Evolutionary conservation across 192 early-diverging fungal species (phyloP).

Genomic region (Backusella circina): DNA sequence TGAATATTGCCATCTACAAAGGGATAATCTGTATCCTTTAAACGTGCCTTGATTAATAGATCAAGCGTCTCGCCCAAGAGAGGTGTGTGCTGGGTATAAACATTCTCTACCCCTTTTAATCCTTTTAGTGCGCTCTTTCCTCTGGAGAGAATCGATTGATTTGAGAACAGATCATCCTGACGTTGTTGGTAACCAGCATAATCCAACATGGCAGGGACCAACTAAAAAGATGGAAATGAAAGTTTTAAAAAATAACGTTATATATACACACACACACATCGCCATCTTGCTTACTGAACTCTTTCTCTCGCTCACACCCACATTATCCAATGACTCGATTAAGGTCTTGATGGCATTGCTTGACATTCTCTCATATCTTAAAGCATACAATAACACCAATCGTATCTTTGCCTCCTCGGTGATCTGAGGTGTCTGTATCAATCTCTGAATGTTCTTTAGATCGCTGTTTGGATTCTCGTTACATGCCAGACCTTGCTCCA

Average conservation of each 20-base stretch:
- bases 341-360: conserved; percentile 70
- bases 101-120: conserved; percentile 96
- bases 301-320: conserved; percentile 69
- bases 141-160: conserved; percentile 80
- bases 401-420: conserved; percentile 73
- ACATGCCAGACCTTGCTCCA: conserved; percentile 94
- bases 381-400: conserved; percentile 81
- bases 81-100: conserved; percentile 95
- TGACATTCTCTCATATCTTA: conserved; percentile 86
- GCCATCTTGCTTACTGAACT: conserved; percentile 52
- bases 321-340: conserved; percentile 66
- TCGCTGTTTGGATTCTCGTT: conserved; percentile 82
- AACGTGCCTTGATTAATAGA: conserved; percentile 71
- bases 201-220: conserved; percentile 67
- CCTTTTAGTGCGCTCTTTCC: conserved; percentile 92
- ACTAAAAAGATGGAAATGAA: neutral
- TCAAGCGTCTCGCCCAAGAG: conserved; percentile 79
- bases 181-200: conserved; percentile 79
- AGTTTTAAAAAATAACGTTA: too few relatives aligned
- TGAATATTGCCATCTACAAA: conserved; percentile 57
- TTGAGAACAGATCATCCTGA: conserved; percentile 87
- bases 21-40: conserved; percentile 75
- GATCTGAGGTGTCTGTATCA: conserved; percentile 67
- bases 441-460: conserved; percentile 70
- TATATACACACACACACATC: neutral